Percentiles rank a stretch among this genome's conserved stretches.
Conservation (phyloP, 1,284 basidiomycete genomes). For the Rhodotorula sp. region DNA sequence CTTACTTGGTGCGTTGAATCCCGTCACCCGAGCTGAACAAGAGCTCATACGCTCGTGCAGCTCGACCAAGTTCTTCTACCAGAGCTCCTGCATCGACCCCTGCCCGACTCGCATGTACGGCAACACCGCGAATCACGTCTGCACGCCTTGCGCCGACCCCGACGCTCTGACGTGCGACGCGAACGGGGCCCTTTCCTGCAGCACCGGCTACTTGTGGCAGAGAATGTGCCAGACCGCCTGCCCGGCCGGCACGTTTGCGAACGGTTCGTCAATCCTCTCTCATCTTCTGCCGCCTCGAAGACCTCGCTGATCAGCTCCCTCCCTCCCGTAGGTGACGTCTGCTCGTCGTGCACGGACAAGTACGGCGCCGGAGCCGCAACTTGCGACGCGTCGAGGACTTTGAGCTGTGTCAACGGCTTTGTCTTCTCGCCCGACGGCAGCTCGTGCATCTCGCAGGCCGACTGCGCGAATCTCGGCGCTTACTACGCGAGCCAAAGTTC, state of each 20-base stretch:
- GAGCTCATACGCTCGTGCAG: neutral
- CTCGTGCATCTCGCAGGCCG: too few species aligned
- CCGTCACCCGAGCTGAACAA: neutral
- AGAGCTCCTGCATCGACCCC: neutral
- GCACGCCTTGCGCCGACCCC: slow-evolving; percentile 4
- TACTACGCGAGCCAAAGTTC: too few species aligned
- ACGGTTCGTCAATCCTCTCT: too few species aligned
- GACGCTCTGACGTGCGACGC: neutral
- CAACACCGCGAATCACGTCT: neutral
- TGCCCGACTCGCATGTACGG: slow-evolving; percentile 3
- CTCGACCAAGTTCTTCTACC: neutral
- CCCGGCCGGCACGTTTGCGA: neutral
- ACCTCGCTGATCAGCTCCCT: too few species aligned
- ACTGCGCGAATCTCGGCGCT: too few species aligned
- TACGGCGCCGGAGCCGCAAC: too few species aligned
- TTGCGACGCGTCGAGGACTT: too few species aligned
- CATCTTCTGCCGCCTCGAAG: too few species aligned
- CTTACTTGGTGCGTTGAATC: neutral
- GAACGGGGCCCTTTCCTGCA: neutral
- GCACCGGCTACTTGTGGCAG: neutral
- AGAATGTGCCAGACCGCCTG: neutral
- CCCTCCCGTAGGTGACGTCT: too few species aligned
- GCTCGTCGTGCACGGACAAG: too few species aligned
- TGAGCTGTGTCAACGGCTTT: too few species aligned
- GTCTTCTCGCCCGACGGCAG: too few species aligned